Conservation (phyloP, 1,284 basidiomycete species). For the Irpex rosettiformis region DNA sequence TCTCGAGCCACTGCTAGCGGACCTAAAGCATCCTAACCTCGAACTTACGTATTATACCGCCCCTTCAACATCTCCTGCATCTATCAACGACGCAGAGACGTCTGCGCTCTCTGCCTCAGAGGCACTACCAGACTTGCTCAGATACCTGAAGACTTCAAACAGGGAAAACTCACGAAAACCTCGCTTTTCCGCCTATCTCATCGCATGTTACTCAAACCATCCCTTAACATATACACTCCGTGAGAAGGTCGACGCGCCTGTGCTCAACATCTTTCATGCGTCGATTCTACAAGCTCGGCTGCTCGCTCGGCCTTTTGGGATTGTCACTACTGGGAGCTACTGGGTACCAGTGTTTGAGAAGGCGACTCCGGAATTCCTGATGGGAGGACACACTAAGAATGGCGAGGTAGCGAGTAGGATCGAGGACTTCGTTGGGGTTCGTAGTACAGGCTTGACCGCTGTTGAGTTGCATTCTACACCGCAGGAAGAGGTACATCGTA, state of each 20-base stretch:
- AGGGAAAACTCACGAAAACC: conserved; percentile 2
- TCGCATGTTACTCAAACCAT: conserved; percentile 50
- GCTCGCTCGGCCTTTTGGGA: conserved; percentile 38
- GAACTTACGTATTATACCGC: conserved; percentile 35
- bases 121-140: conserved; percentile 1
- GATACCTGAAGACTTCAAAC: not conserved
- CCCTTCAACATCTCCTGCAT: conserved; percentile 31
- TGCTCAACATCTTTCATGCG: conserved; percentile 47
- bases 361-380: not conserved
- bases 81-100: conserved; percentile 39
- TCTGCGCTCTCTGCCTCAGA: conserved; percentile 32
- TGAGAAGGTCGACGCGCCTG: conserved; percentile 24
- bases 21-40: conserved; percentile 21
- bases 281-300: conserved; percentile 31
- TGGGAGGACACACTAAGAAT: conserved; percentile 29
- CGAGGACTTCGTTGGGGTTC: conserved; percentile 36
- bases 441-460: conserved; percentile 40
- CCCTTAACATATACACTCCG: conserved; percentile 41
- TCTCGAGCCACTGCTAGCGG: conserved; percentile 36
- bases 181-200: conserved; percentile 36
- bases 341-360: conserved; percentile 38
- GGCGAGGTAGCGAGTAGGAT: conserved; percentile 10
- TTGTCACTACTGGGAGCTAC: conserved; percentile 45
- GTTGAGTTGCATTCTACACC: conserved; percentile 38
- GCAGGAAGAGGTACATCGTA: conserved; percentile 31